phyloP scores from a whole-genome alignment of 805 yeast species.

The Tetrapisispora nanseiensis region DNA sequence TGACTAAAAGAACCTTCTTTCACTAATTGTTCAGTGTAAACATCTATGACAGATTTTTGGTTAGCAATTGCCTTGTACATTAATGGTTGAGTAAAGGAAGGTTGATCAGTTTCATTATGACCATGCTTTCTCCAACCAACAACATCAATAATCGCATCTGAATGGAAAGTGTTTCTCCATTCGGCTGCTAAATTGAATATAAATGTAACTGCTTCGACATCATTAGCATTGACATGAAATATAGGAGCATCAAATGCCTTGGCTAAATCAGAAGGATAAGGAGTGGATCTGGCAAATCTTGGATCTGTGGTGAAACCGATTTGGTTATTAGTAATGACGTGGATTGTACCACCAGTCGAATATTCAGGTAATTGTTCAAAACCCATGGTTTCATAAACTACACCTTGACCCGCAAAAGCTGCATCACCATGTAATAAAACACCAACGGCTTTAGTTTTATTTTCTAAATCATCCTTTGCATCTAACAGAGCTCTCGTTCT shows the following conservation, averaged over 20 bases:
- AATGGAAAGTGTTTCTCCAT: conserved; percentile 94
- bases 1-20: conserved; percentile 82
- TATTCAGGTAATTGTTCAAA: conserved; percentile 86
- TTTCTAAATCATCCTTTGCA: conserved; percentile 77
- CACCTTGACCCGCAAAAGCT: conserved; percentile 98
- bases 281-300: conserved; percentile 91
- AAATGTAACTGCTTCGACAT: conserved; percentile 85
- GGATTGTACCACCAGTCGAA: conserved; percentile 97
- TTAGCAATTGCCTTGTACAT: conserved; percentile 89
- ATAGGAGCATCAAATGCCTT: conserved; percentile 95
- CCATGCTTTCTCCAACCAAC: conserved; percentile 99
- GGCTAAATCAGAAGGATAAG: conserved; percentile 96
- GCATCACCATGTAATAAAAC: conserved; percentile 98
- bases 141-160: conserved; percentile 92
- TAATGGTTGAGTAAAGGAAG: conserved; percentile 94
- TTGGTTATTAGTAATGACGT: conserved; percentile 93
- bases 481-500: conserved; percentile 94
- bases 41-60: conserved; percentile 81
- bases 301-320: conserved; percentile 99
- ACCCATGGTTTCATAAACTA: conserved; percentile 97
- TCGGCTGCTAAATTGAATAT: conserved; percentile 95
- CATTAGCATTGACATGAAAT: conserved; percentile 98
- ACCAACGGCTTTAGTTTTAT: conserved; percentile 78
- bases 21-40: conserved; percentile 69
- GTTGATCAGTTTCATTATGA: conserved; percentile 99